Percentiles rank a stretch among this genome's conserved stretches.
Evolutionary conservation across 2,329 filamentous ascomycete genomes (phyloP).

Genomic region (Venturia oleaginea): DNA sequence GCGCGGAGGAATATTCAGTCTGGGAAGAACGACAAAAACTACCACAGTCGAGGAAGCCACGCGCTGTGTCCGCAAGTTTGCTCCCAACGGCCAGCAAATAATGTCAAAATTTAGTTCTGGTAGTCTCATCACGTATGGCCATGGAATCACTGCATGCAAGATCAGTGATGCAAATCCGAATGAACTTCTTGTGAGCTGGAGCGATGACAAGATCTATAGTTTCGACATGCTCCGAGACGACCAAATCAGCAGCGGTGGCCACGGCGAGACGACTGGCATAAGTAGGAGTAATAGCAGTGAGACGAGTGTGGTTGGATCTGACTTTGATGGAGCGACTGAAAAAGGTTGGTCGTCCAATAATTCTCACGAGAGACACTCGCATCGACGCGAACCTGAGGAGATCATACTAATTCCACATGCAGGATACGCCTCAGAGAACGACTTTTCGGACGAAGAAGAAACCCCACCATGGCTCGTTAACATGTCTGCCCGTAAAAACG

Average conservation of each 20-base stretch:
- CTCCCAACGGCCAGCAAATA: slow-evolving; percentile 47
- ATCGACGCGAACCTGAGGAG: neutral
- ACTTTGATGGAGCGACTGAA: neutral
- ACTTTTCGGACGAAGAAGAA: slow-evolving; percentile 22
- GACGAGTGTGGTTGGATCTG: neutral
- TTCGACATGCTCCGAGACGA: slow-evolving; percentile 55
- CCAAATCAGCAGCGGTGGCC: slow-evolving; percentile 1
- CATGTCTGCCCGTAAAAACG: slow-evolving; percentile 39
- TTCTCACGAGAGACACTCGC: neutral
- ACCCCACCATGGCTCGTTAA: slow-evolving; percentile 12
- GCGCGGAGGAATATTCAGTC: slow-evolving; percentile 38
- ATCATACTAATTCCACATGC: neutral
- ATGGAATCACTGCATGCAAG: slow-evolving; percentile 60
- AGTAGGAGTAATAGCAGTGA: neutral
- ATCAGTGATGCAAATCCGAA: slow-evolving; percentile 61
- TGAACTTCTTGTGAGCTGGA: slow-evolving; percentile 61
- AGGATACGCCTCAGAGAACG: slow-evolving; percentile 11
- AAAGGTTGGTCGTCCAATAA: neutral
- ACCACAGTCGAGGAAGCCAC: slow-evolving; percentile 51
- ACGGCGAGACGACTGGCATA: neutral
- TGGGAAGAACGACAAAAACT: slow-evolving; percentile 36
- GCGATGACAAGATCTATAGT: slow-evolving; percentile 55
- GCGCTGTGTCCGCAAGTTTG: slow-evolving; percentile 57
- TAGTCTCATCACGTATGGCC: slow-evolving; percentile 24
- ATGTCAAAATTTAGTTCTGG: slow-evolving; percentile 44